Conservation (phyloP, 306 rosid genomes). For the Quercus bicolor region DNA sequence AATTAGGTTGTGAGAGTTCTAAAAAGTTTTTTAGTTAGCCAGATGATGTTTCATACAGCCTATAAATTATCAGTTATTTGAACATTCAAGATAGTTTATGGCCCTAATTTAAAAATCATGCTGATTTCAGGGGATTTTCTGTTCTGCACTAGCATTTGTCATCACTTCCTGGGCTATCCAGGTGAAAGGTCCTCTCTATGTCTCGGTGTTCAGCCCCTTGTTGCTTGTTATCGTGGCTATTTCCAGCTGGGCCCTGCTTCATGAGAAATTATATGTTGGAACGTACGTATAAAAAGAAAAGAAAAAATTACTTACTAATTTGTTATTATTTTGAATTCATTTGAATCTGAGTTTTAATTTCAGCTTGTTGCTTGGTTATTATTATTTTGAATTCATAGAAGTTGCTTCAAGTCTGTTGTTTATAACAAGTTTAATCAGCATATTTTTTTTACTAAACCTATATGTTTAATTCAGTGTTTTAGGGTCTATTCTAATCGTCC, state of each 20-base stretch:
- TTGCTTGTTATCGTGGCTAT: slow-evolving; percentile 54
- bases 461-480: slow-evolving; percentile 31
- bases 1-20: no score
- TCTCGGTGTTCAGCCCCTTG: slow-evolving; percentile 66
- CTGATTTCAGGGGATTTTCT: slow-evolving; percentile 51
- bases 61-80: no score
- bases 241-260: slow-evolving; percentile 64
- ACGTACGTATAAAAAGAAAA: slow-evolving; percentile 41
- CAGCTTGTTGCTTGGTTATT: no score
- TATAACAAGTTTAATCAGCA: neutral
- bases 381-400: no score
- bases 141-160: slow-evolving; percentile 46
- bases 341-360: neutral
- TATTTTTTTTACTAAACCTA: neutral
- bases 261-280: slow-evolving; percentile 58
- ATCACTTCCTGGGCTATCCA: slow-evolving; percentile 68
- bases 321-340: neutral
- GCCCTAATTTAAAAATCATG: neutral
- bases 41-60: no score
- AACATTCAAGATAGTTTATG: no score
- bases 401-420: no score
- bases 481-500: slow-evolving; percentile 54
- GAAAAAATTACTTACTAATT: neutral
- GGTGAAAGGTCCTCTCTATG: slow-evolving; percentile 73
- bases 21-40: no score